Base-by-base conservation (phyloP, 768 basidiomycete genomes). In the Pleurotus salmoneostramineus region DNA sequence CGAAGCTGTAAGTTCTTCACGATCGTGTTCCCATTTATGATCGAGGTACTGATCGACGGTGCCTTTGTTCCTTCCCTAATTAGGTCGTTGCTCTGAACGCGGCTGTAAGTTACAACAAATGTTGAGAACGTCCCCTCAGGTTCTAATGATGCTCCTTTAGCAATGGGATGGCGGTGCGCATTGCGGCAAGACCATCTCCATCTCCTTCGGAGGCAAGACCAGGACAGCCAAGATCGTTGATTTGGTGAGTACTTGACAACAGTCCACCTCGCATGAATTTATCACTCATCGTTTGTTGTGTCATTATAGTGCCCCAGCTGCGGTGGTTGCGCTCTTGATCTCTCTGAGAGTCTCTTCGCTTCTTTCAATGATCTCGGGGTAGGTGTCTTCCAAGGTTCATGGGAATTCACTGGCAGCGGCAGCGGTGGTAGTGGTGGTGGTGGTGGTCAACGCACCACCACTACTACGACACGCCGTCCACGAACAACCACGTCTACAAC, bases 161-260 rank as follows among this genome's bases (percentile, higher is more conserved):
- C 82, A 88, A 81, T 90, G 70, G 71, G 76, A 71, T 34, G 62
- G 68, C 40, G 77, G 75, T 27, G 72, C 64, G 55, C 65, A 82
- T 61, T 93, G 91, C 65, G 81, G 72, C 68, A 73, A 86, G 71
- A 69, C 58, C 56, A 85, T 93, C 63, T 83, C 79, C 21, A 85
- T 93, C 63, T 72, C 74, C 2, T 81, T 73, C 66, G 74, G 76
- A 42, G 90, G 89, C 48, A 83, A 83, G 68, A 74, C 81, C 3
- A 68, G 80, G 0, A 64, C 64, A 40, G 91, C 91, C 5, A 76
- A 74, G 5, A 82, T 93, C 61, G 74, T 72, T 62, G 91, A 93
- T 60, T 71, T 79, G 73, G 88, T 86, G 34, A 57, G 77, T 17
- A 45, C 15, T 17, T 45, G 44, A 6, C 15, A 17, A 11, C 8